Evolutionary conservation across 2,329 filamentous ascomycete genomes (phyloP).

Genomic region (Fusarium vanettenii): DNA sequence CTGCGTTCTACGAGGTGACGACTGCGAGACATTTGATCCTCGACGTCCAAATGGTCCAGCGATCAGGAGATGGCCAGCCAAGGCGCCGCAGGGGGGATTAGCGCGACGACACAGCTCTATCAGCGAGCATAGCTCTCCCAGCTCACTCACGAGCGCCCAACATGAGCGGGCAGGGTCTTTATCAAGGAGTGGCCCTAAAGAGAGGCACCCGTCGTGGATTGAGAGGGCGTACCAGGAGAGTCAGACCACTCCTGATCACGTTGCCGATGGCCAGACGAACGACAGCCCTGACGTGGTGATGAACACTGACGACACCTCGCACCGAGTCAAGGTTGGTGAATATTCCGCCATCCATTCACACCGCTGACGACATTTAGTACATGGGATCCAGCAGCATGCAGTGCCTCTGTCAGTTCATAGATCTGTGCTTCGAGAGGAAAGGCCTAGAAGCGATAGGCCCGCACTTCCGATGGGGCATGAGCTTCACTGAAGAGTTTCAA

Average conservation of each 20-base stretch:
- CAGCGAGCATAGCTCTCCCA: constrained; percentile 34
- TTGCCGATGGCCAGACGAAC: constrained; percentile 20
- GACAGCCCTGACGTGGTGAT: constrained; percentile 36
- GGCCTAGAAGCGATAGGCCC: constrained; percentile 30
- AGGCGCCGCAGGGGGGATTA: constrained; percentile 7
- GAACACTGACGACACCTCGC: constrained; percentile 38
- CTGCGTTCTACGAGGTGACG: constrained; percentile 35
- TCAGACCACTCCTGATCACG: constrained; percentile 19
- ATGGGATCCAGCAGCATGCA: constrained; percentile 38
- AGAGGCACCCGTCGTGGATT: constrained; percentile 32
- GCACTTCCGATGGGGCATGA: constrained; percentile 38
- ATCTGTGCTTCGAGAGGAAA: constrained; percentile 31
- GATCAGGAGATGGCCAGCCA: constrained; percentile 35
- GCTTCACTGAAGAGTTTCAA: constrained; percentile 32
- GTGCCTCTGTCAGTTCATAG: constrained; percentile 32
- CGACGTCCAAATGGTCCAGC: constrained; percentile 34
- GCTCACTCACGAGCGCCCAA: constrained; percentile 29
- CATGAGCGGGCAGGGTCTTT: constrained; percentile 5
- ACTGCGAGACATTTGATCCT: constrained; percentile 35
- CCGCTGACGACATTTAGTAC: constrained; percentile 8
- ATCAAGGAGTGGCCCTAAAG: constrained; percentile 11
- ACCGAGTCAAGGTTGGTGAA: constrained; percentile 34
- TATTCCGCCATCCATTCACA: background rate
- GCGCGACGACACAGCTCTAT: constrained; percentile 21
- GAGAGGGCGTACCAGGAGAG: constrained; percentile 35